A percentile compares a stretch with the other conserved stretches of the same genome.
phyloP scores from a whole-genome alignment of 2,329 filamentous ascomycete species.

The Ophiostoma perfectum region DNA sequence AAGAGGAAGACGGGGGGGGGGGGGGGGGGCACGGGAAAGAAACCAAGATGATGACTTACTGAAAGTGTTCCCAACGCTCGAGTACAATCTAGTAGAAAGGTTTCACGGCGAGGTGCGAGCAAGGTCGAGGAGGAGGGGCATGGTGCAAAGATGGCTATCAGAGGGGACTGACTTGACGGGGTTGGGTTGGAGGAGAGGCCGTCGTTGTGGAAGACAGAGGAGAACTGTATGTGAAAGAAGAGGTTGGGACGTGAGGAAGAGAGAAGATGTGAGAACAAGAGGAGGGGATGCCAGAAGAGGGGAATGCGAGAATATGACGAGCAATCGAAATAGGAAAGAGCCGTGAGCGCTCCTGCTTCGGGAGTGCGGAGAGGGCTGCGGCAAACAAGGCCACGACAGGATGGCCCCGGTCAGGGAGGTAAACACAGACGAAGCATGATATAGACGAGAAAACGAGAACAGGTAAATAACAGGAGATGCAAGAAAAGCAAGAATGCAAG shows the following conservation, averaged over 20 bases:
- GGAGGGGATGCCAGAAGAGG: neutral
- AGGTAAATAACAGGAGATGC: neutral
- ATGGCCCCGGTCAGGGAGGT: neutral
- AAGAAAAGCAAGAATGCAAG: neutral
- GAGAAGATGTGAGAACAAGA: neutral
- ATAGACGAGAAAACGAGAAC: neutral
- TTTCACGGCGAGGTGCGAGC: too few relatives aligned
- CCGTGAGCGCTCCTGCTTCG: neutral
- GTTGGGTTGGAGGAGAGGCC: too few relatives aligned
- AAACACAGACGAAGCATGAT: neutral
- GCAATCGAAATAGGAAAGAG: neutral
- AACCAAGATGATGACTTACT: too few relatives aligned
- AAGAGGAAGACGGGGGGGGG: neutral
- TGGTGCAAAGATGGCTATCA: too few relatives aligned
- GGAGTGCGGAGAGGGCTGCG: neutral
- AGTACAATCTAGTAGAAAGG: too few relatives aligned
- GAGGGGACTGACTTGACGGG: too few relatives aligned
- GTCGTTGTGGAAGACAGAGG: too few relatives aligned
- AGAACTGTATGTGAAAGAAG: neutral
- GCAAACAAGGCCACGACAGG: slow-evolving; percentile 1
- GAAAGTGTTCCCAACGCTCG: too few relatives aligned
- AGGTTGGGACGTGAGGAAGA: neutral
- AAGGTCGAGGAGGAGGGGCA: too few relatives aligned
- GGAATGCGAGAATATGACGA: neutral
- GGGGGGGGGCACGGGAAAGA: too few relatives aligned